Evolutionary conservation across 768 basidiomycete species (phyloP), one percentile per base, ranked within the genome.

Genomic region (Tulasnella sp.): DNA sequence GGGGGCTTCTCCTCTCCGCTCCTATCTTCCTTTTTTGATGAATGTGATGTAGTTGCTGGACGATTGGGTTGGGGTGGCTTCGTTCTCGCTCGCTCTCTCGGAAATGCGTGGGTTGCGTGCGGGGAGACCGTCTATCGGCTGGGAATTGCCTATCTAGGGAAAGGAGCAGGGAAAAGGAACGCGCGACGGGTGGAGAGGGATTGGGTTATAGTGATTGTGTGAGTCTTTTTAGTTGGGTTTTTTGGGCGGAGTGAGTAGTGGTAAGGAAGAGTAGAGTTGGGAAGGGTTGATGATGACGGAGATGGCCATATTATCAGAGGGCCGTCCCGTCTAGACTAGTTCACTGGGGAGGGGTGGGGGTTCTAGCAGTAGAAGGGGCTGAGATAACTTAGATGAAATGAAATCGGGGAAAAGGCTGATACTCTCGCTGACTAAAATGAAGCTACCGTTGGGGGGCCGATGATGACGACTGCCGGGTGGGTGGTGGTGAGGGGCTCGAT

Each of bases 201-300:
- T 69, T 69, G 64, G 64, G 64, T 69, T 69, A 69, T 69, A 69
- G 64, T 69, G 64, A 28, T 69, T 28, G 64, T 69, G 64, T 28
- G 64, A 31, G 64, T 28, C 34, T 28, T 37, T 20, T 69, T 28
- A 69, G 64, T 34, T 37, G 16, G 31, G n/a, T 64, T 28, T n/a
- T 14, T 4, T 60, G 28, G n/a, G 34, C 64, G 64, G 64, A 69
- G 64, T 12, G 64, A 31, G 3, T 11, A 37, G 12, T 2, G 34
- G 64, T 8, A n/a, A 54, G 54, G n/a, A 16, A 46, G 46, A 54
- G n/a, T 46, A 46, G 46, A 54, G 24, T n/a, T 54, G 54, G 54
- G n/a, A 54, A 54, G 54, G 64, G 64, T 37, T 69, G 64, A 69
- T 69, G 64, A 69, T 69, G 64, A 69, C 64, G 64, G 64, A 69